Base-by-base conservation (phyloP, 1,284 basidiomycete species). In the Macrocystidia cucumis region DNA sequence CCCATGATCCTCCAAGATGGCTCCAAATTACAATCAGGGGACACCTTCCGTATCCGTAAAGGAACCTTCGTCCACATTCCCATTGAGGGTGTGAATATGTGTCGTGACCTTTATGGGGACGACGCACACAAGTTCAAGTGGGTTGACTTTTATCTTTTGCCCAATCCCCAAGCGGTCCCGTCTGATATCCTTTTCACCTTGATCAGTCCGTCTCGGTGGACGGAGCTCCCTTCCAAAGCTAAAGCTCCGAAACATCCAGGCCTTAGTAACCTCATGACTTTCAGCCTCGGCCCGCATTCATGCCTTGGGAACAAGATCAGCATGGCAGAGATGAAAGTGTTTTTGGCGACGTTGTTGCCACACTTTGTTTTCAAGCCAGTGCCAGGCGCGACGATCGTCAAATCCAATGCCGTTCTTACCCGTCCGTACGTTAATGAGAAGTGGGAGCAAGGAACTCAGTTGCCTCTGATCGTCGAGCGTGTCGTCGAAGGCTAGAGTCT, bases 41-140 rank as follows among this genome's bases (percentile, higher is more conserved):
- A 51, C 20, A 47, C 52, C 31, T 56, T 74, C 22, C 54, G 42
- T 22, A 67, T 74, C 36, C 58, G 62, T 32, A 71, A 71, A 43
- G 72, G 71, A 9, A 68, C 63, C 41, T 72, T 64, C 40, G 56
- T 75, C 6, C 71, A 77, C 43, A 65, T 77, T 31, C 72, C 73
- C 3, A 64, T 75, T 19, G 72, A 75, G 47, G 72, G 69, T 1
- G 47, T 72, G 26, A 74, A 70, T 44, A 52, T 63, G 32, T 56
- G 57, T 37, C 62, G 66, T 42, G 65, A 67, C 17, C 59, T 74
- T 24, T 77, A 72, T 72, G 72, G 73, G 2, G 44, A 52, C 26
- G 69, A 74, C 47, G 67, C 70, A 2, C 46, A 51, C 29, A 46
- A 58, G 37, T 77, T 75, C 56, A 67, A 66, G 72, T 73, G 43